A percentile compares a stretch with the other conserved stretches of the same genome.
These are phyloP conservation scores for Erythrobasidium hasegawianum DNA, from an alignment of 1,284 basidiomycete species.

Conservation along the genomic window DNA sequence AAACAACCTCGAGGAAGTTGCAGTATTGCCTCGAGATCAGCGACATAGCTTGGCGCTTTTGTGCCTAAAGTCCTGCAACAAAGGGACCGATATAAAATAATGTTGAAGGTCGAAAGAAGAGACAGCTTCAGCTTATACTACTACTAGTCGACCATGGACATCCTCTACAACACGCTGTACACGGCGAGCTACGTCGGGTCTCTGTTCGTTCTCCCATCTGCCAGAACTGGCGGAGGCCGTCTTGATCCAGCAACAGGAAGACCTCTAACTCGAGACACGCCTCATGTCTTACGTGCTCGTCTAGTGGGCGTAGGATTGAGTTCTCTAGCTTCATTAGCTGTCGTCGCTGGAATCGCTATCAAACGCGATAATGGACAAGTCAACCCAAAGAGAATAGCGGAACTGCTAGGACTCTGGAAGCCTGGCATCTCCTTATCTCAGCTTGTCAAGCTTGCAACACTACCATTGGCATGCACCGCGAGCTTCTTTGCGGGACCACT, in stretches of 20 bases:
- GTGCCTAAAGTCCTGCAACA: too few species aligned
- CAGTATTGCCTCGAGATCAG: too few species aligned
- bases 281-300: constrained; percentile 66
- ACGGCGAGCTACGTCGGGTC: constrained; percentile 61
- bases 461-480: constrained; percentile 57
- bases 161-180: constrained; percentile 56
- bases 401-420: constrained; percentile 39
- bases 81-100: background rate
- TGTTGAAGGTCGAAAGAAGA: background rate
- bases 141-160: constrained; percentile 16
- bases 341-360: constrained; percentile 46
- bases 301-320: constrained; percentile 60
- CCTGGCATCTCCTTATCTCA: constrained; percentile 39
- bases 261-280: constrained; percentile 64
- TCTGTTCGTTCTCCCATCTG: constrained; percentile 60
- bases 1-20: too few species aligned
- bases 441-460: constrained; percentile 33
- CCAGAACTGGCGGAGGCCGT: constrained; percentile 52
- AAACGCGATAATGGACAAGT: constrained; percentile 8
- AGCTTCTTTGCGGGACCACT: constrained; percentile 80
- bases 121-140: background rate
- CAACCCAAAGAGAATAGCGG: constrained; percentile 30
- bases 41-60: too few species aligned
- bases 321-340: constrained; percentile 56
- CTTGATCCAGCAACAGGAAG: constrained; percentile 45